Evolutionary conservation across 768 basidiomycete species (phyloP), one percentile per base, ranked within the genome.

Genomic region (Lactifluus volemus): DNA sequence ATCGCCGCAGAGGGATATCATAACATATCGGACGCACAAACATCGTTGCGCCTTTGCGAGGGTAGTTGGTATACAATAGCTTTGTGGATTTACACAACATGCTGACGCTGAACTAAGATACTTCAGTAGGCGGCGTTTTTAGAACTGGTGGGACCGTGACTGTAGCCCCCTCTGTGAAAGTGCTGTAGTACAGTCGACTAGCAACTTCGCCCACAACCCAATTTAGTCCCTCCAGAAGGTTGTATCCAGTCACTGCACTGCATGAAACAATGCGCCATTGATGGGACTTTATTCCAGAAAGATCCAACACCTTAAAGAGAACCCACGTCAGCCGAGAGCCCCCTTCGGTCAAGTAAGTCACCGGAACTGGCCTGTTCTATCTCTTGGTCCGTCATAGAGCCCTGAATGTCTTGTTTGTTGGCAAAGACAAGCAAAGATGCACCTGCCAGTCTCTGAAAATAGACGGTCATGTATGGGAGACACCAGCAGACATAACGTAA

Each of bases 371-470:
- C 95, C 70, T 90, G 80, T 63, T 84, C 79, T 66, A 98, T 97
- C 75, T 97, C 92, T 36, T 74, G 71, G 63, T 85, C 82, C 36
- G 82, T 81, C 85, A 98, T 84, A 0, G 93, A 88, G 52, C 92
- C 91, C 60, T 82, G 81, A 59, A 98, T 82, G 75, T 99, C 97
- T 71, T 97, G 95, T 74, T 99, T 99, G 75, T 99, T 99, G 32
- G 97, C 97, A 70, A 98, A 91, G 56, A 98, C 86, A 41, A 98
- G 83, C 53, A 98, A 80, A 12, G 93, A 95, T 47, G 97, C 97
- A n/a, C 97, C 96, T 53, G 92, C 85, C 60, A 98, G 75, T 69
- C 97, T 82, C 95, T 98, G 62, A n/a, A 17, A 36, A 62, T 36
- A 61, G 14, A 53, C 25, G 30, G 53, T 41, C 44, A 44, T 56